Evolutionary conservation across 2,329 filamentous ascomycete genomes (phyloP), one percentile per base, ranked within the genome.

Genomic region (Ascochyta viciae-villosae): DNA sequence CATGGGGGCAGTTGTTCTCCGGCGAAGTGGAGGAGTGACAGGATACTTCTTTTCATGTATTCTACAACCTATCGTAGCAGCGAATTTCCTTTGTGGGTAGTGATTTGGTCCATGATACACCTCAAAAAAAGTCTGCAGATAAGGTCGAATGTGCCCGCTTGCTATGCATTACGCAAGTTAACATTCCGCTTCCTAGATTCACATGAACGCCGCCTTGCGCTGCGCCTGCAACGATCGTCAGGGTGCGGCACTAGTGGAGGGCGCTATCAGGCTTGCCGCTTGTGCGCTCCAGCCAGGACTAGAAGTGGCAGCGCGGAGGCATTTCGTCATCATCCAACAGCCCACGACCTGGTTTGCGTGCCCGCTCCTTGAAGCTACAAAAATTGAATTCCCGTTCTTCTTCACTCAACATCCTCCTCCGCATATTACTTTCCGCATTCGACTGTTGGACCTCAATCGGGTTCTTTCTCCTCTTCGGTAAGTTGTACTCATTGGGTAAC

Each of bases 61-160:
- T 76, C 68, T 76, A 77, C 73, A 74, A 60, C 73, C 67, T 62
- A 75, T 71, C 67, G 63, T 71, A 74, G 68, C 71, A 74, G 71
- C 64, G 63, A 75, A 76, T 76, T 72, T 76, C 74, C 58, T 76
- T 74, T 75, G 73, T 66, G 54, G 54, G 58, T 55, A 62, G 43
- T 26, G 48, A 26, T 26, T 60, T n/a, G 27, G 44, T 34, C 16
- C 44, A 40, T 33, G 33, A 31, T 26, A 19, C 15, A 19, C 19
- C 33, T 38, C 23, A 10, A 33, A 33, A 10, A 33, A 33, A 26
- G 13, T 42, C n/a, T 19, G 33, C 16, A 19, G 29, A 31, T 33
- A 16, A 27, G 19, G 37, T 19, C 24, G 2, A 23, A n/a, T 13
- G 42, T 50, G 42, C 41, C 19, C 8, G 42, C 6, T 34, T 12